Conservation (phyloP, 1,284 basidiomycete species). For the Ustilago tritici region DNA sequence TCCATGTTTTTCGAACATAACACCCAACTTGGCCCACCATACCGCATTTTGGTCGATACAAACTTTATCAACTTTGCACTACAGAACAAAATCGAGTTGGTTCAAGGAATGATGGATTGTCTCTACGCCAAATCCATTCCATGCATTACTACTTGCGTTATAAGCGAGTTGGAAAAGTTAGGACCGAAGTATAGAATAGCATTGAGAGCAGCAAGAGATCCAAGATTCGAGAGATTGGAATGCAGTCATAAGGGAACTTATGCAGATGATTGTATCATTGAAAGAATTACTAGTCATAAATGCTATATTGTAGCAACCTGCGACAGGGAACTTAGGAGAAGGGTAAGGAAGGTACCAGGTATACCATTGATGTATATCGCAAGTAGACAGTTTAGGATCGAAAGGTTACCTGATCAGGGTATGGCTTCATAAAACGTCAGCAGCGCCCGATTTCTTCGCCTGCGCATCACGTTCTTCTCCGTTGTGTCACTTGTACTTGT, state of each 20-base stretch:
- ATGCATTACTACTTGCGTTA: conserved; percentile 97
- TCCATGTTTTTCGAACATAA: conserved; percentile 97
- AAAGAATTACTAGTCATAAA: conserved; percentile 91
- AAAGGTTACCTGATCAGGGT: conserved; percentile 67
- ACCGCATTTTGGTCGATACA: conserved; percentile 96
- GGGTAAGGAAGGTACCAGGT: conserved; percentile 80
- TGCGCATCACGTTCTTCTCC: neutral
- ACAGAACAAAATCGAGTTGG: conserved; percentile 96
- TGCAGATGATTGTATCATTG: conserved; percentile 97
- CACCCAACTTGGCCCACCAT: conserved; percentile 93
- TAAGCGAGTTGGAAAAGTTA: conserved; percentile 96
- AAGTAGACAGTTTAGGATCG: conserved; percentile 63
- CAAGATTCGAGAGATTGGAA: conserved; percentile 90
- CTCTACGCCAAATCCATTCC: conserved; percentile 99
- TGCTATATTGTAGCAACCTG: conserved; percentile 99
- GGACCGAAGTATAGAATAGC: conserved; percentile 96
- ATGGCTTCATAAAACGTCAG: conserved; percentile 47
- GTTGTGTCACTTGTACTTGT: conserved; percentile 6
- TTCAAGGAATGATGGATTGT: conserved; percentile 99
- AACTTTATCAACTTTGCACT: conserved; percentile 99
- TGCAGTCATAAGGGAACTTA: conserved; percentile 96
- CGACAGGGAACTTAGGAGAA: conserved; percentile 90
- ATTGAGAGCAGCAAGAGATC: conserved; percentile 94
- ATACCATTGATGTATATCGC: conserved; percentile 69
- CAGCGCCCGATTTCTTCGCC: neutral